Evolutionary conservation across 176 grass and related monocot genomes (phyloP), one percentile per base, ranked within the genome.

Genomic region (Cenchrus purpureus): DNA sequence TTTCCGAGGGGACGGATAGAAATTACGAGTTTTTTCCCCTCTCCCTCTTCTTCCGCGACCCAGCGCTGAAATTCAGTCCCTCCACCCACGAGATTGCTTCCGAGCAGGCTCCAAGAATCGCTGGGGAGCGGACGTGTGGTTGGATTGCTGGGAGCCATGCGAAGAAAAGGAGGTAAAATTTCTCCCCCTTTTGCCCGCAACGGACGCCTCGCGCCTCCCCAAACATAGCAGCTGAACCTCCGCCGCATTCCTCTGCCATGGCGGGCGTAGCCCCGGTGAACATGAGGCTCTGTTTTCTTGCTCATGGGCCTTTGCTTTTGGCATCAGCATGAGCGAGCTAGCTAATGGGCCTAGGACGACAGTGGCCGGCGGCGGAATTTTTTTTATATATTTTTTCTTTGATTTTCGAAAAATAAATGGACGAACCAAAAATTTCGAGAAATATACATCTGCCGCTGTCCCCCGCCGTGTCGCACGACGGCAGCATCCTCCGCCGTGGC

Each of bases 31-130:
- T 70, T 60, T 17, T 28, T 61, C 62, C 53, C 43, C 17, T 17
- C 32, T 64, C 12, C 71, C 32, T 49, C n/a, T 72, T 71, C 11
- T 57, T 46, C 52, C n/a, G 52, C 34, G 50, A 10, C 66, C 20
- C 7, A 15, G 50, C 10, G 16, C 80, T 17, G 32, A 69, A 75
- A 84, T 32, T 32, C 19, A 44, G 20, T 83, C 68, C 1, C 10
- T 83, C 68, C 32, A 67, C 20, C 19, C 19, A 6, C 59, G 74
- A 15, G 66, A 74, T 79, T 58, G 66, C 61, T 80, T 68, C 52
- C n/a, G 34, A 55, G 75, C 85, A 66, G 51, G 59, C 31, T 60
- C 75, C 85, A 87, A 68, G 12, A 84, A 87, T 68, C 11, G 70
- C 49, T 69, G 81, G 80, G 69, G 73, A 75, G 54, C 25, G 45